Conservation (phyloP, 2,329 filamentous ascomycete species). For the Botrytis porri region DNA sequence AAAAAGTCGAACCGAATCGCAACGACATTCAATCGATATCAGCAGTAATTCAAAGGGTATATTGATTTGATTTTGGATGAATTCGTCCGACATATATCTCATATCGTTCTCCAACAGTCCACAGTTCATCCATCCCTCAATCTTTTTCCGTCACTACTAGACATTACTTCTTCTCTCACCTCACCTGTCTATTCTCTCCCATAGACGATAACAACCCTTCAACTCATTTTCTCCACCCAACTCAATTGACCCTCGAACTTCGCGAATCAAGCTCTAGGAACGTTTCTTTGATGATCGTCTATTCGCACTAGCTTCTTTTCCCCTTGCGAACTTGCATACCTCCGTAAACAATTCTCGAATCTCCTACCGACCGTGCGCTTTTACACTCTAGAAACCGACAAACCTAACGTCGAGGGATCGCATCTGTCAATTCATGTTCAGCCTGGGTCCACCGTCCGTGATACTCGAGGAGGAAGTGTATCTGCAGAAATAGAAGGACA, state of each 20-base stretch:
- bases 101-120: background rate
- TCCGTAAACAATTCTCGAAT: constrained; percentile 18
- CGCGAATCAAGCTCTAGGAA: constrained; percentile 14
- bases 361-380: constrained; percentile 16
- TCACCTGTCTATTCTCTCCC: background rate
- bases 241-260: background rate
- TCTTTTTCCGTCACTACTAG: background rate
- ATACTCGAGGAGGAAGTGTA: constrained; percentile 31
- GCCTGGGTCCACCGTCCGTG: constrained; percentile 23
- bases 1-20: background rate
- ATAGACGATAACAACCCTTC: background rate
- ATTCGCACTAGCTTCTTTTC: constrained; percentile 15
- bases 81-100: background rate
- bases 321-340: constrained; percentile 17
- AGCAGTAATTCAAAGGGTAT: background rate
- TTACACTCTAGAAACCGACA: constrained; percentile 11
- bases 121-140: constrained; percentile 2
- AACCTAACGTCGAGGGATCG: constrained; percentile 28
- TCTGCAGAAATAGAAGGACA: constrained; percentile 25
- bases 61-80: background rate
- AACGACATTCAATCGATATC: background rate
- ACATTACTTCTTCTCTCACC: background rate
- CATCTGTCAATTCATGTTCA: constrained; percentile 33
- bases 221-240: constrained; percentile 14
- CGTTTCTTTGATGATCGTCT: constrained; percentile 15